Conservation (phyloP, 345 rosid species). For the Aegle marmelos region DNA sequence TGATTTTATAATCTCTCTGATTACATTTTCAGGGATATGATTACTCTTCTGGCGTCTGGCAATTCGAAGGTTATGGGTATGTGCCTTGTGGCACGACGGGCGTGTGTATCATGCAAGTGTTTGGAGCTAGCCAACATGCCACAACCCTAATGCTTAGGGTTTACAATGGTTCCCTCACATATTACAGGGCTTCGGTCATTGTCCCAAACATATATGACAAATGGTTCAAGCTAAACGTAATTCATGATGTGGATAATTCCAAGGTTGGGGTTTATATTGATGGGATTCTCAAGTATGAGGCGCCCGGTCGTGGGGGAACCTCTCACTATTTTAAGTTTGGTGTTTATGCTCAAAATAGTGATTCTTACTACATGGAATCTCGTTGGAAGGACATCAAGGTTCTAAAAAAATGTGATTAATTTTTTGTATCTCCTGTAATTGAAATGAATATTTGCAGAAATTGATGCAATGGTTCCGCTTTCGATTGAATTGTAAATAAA, state of each 20-base stretch:
- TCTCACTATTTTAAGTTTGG: constrained; percentile 30
- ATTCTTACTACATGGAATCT: constrained; percentile 26
- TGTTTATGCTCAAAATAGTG: constrained; percentile 21
- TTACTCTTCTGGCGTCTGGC: neutral
- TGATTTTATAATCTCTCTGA: too few species aligned
- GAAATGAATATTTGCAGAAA: neutral
- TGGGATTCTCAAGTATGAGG: constrained; percentile 6
- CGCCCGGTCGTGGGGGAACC: constrained; percentile 13
- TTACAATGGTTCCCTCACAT: neutral
- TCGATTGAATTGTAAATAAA: too few species aligned
- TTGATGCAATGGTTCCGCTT: too few species aligned
- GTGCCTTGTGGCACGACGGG: neutral
- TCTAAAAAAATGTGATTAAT: neutral
- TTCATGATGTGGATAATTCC: constrained; percentile 24
- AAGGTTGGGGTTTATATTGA: constrained; percentile 16
- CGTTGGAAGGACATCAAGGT: constrained; percentile 27
- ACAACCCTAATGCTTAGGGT: neutral
- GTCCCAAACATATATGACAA: constrained; percentile 19
- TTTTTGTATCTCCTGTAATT: neutral
- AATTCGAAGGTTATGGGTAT: neutral
- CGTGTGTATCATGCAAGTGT: neutral
- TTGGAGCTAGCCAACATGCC: neutral
- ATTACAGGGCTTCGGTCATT: neutral
- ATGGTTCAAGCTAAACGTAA: constrained; percentile 27
- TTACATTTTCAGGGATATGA: neutral